phyloP scores from a whole-genome alignment of 352 stramenopile genomes.

The Phytophthora chlamydospora region DNA sequence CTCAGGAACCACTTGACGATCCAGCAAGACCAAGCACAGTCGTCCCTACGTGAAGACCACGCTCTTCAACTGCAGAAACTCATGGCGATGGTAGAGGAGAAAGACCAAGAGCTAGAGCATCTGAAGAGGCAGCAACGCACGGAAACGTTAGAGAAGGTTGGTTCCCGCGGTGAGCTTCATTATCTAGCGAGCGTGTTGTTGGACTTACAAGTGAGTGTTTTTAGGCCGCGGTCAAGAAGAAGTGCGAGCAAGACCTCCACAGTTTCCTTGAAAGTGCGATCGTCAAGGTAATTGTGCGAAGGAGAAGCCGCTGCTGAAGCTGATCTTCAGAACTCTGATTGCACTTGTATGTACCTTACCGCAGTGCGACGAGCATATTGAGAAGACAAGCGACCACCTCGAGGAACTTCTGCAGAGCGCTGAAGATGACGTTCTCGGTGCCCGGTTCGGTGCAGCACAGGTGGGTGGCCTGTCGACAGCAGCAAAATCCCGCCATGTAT shows the following conservation, averaged over 20 bases:
- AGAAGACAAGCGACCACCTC: conserved; percentile 38
- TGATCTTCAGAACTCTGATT: too few relatives aligned
- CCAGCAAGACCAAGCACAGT: conserved; percentile 26
- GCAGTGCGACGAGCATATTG: conserved; percentile 64
- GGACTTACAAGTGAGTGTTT: conserved; percentile 3
- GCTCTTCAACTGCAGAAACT: conserved; percentile 33
- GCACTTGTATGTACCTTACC: background rate
- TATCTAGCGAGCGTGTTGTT: background rate
- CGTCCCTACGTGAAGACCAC: conserved; percentile 9
- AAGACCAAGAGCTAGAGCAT: conserved; percentile 29
- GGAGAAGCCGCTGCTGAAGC: too few relatives aligned
- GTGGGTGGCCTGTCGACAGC: conserved; percentile 16
- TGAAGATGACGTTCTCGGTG: conserved; percentile 43
- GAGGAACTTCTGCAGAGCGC: conserved; percentile 55
- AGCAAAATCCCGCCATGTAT: background rate
- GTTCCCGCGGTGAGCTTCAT: background rate
- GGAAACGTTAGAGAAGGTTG: conserved; percentile 30
- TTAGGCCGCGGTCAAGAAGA: conserved; percentile 20
- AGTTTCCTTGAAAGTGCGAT: conserved; percentile 45
- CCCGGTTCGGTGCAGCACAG: conserved; percentile 63
- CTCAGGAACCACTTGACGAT: conserved; percentile 6
- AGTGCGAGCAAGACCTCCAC: conserved; percentile 39
- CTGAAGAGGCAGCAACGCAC: conserved; percentile 20
- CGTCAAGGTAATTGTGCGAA: conserved; percentile 17
- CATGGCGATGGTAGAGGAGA: conserved; percentile 23